These are phyloP conservation scores for Heterobasidion annosum DNA, from an alignment of 1,284 basidiomycete species.

Conservation along the genomic window DNA sequence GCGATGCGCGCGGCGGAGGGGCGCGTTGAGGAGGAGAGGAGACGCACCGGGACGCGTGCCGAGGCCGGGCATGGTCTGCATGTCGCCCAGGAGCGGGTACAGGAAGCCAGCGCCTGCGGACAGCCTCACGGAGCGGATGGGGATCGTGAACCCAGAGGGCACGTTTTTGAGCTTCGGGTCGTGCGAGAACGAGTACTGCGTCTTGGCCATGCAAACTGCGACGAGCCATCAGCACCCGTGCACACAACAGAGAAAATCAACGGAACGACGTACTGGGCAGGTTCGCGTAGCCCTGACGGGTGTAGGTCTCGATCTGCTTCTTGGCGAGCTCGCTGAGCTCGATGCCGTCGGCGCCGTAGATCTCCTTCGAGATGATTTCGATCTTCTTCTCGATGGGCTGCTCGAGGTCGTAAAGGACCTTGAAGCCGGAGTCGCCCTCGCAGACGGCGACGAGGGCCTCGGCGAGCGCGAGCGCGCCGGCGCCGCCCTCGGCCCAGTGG, in stretches of 20 bases:
- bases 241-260: not conserved
- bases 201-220: slow-evolving; percentile 96
- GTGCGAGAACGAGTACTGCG: slow-evolving; percentile 93
- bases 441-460: slow-evolving; percentile 82
- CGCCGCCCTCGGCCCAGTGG: slow-evolving; percentile 94
- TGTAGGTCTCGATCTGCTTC: slow-evolving; percentile 88
- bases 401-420: slow-evolving; percentile 85
- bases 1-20: not conserved
- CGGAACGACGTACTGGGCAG: slow-evolving; percentile 60
- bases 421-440: slow-evolving; percentile 78
- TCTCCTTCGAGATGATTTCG: slow-evolving; percentile 76
- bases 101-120: slow-evolving; percentile 95
- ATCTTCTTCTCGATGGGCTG: slow-evolving; percentile 86
- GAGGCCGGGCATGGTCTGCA: slow-evolving; percentile 97
- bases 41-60: slow-evolving; percentile 79
- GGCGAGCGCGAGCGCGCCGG: slow-evolving; percentile 80
- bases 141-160: slow-evolving; percentile 87
- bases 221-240: slow-evolving; percentile 6
- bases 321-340: slow-evolving; percentile 76
- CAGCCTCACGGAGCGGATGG: slow-evolving; percentile 84
- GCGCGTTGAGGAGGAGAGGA: not conserved
- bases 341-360: slow-evolving; percentile 89
- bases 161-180: slow-evolving; percentile 89
- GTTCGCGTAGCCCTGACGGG: slow-evolving; percentile 77
- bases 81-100: slow-evolving; percentile 90